phyloP scores from a whole-genome alignment of 2,329 filamentous ascomycete species.

The Chaetomium olivaceum region DNA sequence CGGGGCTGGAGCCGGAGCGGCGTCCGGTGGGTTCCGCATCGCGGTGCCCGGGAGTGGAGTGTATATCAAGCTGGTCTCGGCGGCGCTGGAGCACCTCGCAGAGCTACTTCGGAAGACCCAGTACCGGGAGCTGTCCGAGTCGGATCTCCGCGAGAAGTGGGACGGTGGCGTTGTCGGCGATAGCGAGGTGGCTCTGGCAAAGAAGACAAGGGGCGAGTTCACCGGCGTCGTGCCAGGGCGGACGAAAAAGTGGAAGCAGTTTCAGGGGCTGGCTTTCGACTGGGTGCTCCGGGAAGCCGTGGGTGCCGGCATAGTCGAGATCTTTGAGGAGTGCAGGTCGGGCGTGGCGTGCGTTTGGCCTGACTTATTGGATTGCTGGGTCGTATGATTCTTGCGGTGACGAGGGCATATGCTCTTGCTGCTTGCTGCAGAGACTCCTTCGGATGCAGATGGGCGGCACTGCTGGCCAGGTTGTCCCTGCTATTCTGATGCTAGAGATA shows the following conservation, averaged over 20 bases:
- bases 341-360: slow-evolving; percentile 58
- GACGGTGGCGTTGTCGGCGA: slow-evolving; percentile 61
- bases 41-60: slow-evolving; percentile 67
- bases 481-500: background rate
- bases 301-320: slow-evolving; percentile 68
- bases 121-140: slow-evolving; percentile 64
- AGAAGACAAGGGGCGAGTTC: slow-evolving; percentile 57
- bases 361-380: slow-evolving; percentile 28
- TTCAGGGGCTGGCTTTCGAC: slow-evolving; percentile 68
- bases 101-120: slow-evolving; percentile 59
- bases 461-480: slow-evolving; percentile 8
- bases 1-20: slow-evolving; percentile 35
- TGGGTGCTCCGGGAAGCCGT: slow-evolving; percentile 72
- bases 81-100: slow-evolving; percentile 62
- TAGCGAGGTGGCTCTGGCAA: slow-evolving; percentile 39
- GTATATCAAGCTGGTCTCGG: slow-evolving; percentile 65
- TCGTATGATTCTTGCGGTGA: background rate
- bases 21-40: slow-evolving; percentile 49
- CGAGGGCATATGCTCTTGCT: background rate
- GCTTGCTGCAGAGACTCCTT: background rate
- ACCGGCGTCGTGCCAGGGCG: slow-evolving; percentile 58
- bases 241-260: slow-evolving; percentile 70
- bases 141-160: slow-evolving; percentile 66
- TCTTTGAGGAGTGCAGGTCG: slow-evolving; percentile 78
- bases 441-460: background rate